Base-by-base conservation (phyloP, 1,284 basidiomycete species). In the Moesziomyces globuligerus region DNA sequence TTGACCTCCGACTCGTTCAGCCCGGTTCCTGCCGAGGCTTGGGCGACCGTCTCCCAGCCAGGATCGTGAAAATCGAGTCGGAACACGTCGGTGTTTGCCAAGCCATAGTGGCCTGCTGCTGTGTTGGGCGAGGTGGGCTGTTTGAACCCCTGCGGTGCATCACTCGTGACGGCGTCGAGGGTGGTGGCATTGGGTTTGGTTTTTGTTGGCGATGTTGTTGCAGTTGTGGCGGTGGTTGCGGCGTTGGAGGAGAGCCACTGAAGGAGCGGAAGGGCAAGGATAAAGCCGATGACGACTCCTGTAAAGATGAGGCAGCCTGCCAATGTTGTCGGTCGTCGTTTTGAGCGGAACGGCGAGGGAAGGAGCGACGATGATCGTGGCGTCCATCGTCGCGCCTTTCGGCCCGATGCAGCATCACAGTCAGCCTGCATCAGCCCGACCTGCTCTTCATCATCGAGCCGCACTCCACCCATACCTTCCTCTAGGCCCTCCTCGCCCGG, bases 381-480 rank as follows among this genome's bases (percentile, higher is more conserved):
- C 8, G 23, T 21, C 52, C 52, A 48, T 15, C 23, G 26, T 3
- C 43, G 53, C 3, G 29, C 18, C 9, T 26, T 20, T 20, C 32
- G n/a, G 8, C 23, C 13, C 7, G 21, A 15, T 7, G 11, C 20
- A 7, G 38, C 34, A 39, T 57, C 54, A 23, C 75, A 36, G 24
- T 75, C 71, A 0, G 38, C 50, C 38, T 74, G 66, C 74, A 77
- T 77, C 18, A 77, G 38, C 3, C 74, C 67, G 4, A 75, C 75
- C 34, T 56, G 34, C 37, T 77, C 74, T 9, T 77, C 74, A 21
- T 77, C 75, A 28, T 77, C 72, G 2, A 70, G 34, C 17, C 25
- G 28, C 26, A 62, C 5, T 17, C 32, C 32, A 15, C 49, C 54
- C 0, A 51, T 18, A 2, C 43, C 54, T 9, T 43, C 58, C 20